Evolutionary conservation across 2,329 filamentous ascomycete species (phyloP), one percentile per base, ranked within the genome.

Genomic region (Xylaria sp.): DNA sequence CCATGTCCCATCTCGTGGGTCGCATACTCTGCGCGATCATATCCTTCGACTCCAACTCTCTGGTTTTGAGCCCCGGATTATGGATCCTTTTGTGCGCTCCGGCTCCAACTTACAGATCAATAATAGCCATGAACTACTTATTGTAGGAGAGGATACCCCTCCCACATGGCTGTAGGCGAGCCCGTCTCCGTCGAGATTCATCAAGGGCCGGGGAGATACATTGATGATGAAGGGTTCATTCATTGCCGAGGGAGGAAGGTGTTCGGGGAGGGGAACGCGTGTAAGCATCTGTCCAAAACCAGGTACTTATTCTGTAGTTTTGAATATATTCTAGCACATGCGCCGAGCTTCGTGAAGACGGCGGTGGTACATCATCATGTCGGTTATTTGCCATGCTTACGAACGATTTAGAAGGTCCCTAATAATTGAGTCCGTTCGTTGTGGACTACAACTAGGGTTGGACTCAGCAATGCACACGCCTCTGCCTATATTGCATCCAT

Each of bases 381-480:
- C 28, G 28, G 9, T 12, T 23, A 49, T 19, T 47, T 43, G 5
- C 4, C 9, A 15, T 9, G 17, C 19, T 28, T 17, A 25, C 50
- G 46, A 38, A 23, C 37, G 19, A 14, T n/a, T 35, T 38, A 38
- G 35, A 28, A 14, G 28, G 45, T 23, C 45, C n/a, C n/a, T n/a
- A n/a, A n/a, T 17, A n/a, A 5, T 31, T 31, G 28, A 31, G 28
- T 33, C 11, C 6, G 25, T 45, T 33, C 38, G 42, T 52, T 33
- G 11, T n/a, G 12, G 15, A 42, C 28, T 46, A 17, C 6, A 35
- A 33, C 46, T 49, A n/a, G 45, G 45, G 31, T 57, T 12, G 28
- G 46, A 49, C n/a, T 15, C 19, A 33, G 33, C 43, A 49, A 59
- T 53, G 19, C 35, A 42, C 43, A 31, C 60, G n/a, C 60, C 37